Base-by-base conservation (phyloP, 257 asterid species). In the Hygrophila difformis region DNA sequence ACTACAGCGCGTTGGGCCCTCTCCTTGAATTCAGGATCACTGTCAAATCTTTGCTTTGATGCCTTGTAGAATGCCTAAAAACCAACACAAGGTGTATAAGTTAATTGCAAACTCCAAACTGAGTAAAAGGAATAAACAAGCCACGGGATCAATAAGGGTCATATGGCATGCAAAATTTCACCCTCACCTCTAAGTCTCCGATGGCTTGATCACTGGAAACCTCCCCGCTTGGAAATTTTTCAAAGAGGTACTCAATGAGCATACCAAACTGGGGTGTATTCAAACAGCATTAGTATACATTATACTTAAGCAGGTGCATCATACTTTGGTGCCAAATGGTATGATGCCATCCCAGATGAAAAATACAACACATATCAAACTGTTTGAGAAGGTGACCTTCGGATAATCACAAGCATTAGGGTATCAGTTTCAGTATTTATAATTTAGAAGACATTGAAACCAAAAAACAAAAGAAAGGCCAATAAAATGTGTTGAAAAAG, bases 1-100 rank as follows among this genome's bases (percentile, higher is more conserved):
- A 89, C 96, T 2, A 89, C 98, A 2, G 98, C 98, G 53, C 22
- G 57, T 39, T 85, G 96, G 34, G 98, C 98, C 69, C 60, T 77
- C 73, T 77, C 93, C 74, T 84, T 89, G 60, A 89, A 89, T 14
- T 15, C 84, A 51, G 83, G 60, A 63, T 89, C 98, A 13, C 42
- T 50, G 31, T 89, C 96, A 69, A 89, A 89, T 71, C 74, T 85
- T 61, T 57, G 60, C 77, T 89, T 85, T 3, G 98, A 89, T 12
- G 84, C 93, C 75, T 89, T 89, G 39, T 89, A 89, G 59, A 89
- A 79, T 54, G 64, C 76, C 96, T 89, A 70, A 54, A 68, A 49
- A 70, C 6, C 12, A 0, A 33, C n/a, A n/a, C n/a, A n/a, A n/a
- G n/a, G 37, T 9, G 37, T 12, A 4, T 10, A 9, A 5, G 37